Evolutionary conservation across 2,329 filamentous ascomycete genomes (phyloP), one percentile per base, ranked within the genome.

Genomic region (Amylocarpus encephaloides): DNA sequence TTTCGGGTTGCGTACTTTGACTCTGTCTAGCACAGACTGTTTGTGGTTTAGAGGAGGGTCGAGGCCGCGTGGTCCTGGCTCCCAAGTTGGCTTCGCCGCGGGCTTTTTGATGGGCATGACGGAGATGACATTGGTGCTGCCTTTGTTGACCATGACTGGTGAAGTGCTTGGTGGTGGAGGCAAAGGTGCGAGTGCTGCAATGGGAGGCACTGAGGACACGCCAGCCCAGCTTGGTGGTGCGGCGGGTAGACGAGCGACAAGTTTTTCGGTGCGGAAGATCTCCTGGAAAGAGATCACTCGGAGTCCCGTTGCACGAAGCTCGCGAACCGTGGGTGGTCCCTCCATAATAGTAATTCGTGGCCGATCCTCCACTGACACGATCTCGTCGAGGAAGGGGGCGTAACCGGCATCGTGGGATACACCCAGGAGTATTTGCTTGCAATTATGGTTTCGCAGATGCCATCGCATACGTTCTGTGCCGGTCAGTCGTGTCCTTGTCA

Each of bases 341-440:
- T 82, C 78, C 18, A 83, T 66, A 18, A 83, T 68, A 41, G 71
- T 74, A 50, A 83, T 67, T 46, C 74, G 73, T 30, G 67, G 59
- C 18, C 69, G 69, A 18, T 72, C 66, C 34, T 79, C 73, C 40
- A 69, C 67, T 3, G 48, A 54, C 19, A 76, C 66, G 3, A 82
- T 66, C 52, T 79, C 74, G 57, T 79, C 74, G 16, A 85, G 64
- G 55, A 83, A 79, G 7, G 79, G 73, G 4, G 77, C 77, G 59
- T 83, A 84, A 6, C 74, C 74, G 22, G 77, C 70, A 60, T 84
- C 79, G 58, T 83, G 80, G 1, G 79, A 82, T 45, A 83, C 73
- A 41, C 80, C 82, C 33, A 85, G 68, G 32, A 83, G 65, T 43
- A 85, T 71, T 57, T 81, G 75, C 60, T 75, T 79, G 70, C 81